Evolutionary conservation across 768 basidiomycete species (phyloP).

Genomic region (Hericium alpestre): DNA sequence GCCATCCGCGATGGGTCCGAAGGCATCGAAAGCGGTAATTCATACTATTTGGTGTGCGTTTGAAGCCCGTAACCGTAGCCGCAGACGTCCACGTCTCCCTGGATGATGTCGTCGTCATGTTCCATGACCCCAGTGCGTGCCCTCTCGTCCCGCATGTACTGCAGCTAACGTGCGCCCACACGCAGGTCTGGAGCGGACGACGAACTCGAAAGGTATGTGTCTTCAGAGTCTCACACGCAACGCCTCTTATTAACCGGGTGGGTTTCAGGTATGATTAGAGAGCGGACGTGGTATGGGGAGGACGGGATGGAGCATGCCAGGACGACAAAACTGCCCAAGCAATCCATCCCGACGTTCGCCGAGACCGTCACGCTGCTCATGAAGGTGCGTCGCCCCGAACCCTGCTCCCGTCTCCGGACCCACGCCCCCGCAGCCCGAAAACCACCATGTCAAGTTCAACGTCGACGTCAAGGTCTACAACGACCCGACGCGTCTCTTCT

Average conservation of each 20-base stretch:
- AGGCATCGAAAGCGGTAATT: conserved; percentile 95
- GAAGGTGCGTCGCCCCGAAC: conserved; percentile 34
- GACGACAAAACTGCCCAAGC: conserved; percentile 73
- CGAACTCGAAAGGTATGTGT: conserved; percentile 53
- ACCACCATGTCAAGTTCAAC: conserved; percentile 68
- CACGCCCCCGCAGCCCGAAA: conserved; percentile 47
- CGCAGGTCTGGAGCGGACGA: conserved; percentile 69
- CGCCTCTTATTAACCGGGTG: conserved; percentile 11
- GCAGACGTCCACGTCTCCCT: conserved; percentile 91
- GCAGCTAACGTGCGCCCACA: background rate
- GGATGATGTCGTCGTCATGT: conserved; percentile 87
- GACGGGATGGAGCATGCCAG: conserved; percentile 63
- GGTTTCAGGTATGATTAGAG: conserved; percentile 43
- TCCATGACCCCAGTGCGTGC: conserved; percentile 77
- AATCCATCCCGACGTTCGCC: conserved; percentile 82
- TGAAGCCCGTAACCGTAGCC: conserved; percentile 35
- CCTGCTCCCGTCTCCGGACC: background rate
- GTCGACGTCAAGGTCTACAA: conserved; percentile 94
- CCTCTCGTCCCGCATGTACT: background rate
- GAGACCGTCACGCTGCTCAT: conserved; percentile 77
- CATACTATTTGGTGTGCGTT: conserved; percentile 9
- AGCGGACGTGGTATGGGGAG: conserved; percentile 36
- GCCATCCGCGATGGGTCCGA: conserved; percentile 94
- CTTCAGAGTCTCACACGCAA: background rate
- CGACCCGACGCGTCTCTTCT: conserved; percentile 77